phyloP scores from a whole-genome alignment of 2,329 filamentous ascomycete genomes.

The Pseudogymnoascus sp. region DNA sequence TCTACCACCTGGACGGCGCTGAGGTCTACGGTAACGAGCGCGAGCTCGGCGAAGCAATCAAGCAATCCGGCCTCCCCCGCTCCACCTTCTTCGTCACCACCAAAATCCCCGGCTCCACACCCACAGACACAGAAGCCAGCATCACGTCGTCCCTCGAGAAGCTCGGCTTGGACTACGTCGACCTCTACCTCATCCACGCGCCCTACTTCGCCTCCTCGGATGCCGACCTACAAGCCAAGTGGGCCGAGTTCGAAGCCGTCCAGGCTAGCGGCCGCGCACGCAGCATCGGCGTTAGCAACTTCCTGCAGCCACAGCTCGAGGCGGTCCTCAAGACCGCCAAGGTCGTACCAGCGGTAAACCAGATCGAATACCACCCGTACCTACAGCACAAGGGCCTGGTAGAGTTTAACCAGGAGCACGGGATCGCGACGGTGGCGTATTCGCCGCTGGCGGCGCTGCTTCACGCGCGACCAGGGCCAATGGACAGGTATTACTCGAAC shows the following conservation, averaged over 20 bases:
- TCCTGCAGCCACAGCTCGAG: constrained; percentile 48
- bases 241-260: constrained; percentile 57
- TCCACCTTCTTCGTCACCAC: constrained; percentile 61
- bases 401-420: constrained; percentile 46
- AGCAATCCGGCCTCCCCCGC: constrained; percentile 54
- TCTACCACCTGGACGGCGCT: constrained; percentile 65
- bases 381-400: constrained; percentile 55
- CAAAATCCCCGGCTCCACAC: constrained; percentile 38
- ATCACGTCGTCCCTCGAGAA: constrained; percentile 53
- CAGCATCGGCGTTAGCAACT: constrained; percentile 75
- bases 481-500: constrained; percentile 41
- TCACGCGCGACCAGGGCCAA: constrained; percentile 41
- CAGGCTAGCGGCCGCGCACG: constrained; percentile 54
- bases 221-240: constrained; percentile 47
- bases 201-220: constrained; percentile 43
- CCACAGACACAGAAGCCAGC: constrained; percentile 34
- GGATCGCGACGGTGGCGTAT: constrained; percentile 50
- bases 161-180: constrained; percentile 61
- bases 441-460: constrained; percentile 44
- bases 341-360: constrained; percentile 61
- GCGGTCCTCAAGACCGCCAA: constrained; percentile 48
- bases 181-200: constrained; percentile 58
- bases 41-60: constrained; percentile 65
- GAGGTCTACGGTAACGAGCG: constrained; percentile 60
- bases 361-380: constrained; percentile 76